Conservation (phyloP, 2,329 filamentous ascomycete species). For the Fusarium newnesense region DNA sequence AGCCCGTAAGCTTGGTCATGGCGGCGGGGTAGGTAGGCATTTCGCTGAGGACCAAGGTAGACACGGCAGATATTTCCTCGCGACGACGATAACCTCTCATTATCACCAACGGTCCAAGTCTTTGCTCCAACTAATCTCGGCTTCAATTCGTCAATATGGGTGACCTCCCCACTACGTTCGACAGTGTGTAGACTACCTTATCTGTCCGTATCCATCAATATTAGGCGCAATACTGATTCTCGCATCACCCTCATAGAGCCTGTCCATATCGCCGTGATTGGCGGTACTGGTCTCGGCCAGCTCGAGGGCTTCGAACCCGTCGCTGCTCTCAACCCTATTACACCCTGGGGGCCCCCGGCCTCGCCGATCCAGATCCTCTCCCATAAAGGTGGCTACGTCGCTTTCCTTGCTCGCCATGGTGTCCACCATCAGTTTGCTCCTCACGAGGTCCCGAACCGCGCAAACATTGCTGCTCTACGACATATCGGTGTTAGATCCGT, state of each 20-base stretch:
- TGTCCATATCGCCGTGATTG: conserved; percentile 88
- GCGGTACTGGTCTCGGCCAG: conserved; percentile 90
- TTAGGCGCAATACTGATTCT: conserved; percentile 23
- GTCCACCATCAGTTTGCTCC: conserved; percentile 88
- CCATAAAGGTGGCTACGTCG: conserved; percentile 83
- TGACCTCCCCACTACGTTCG: conserved; percentile 66
- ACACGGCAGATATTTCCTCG: conserved; percentile 21
- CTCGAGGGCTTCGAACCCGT: conserved; percentile 89
- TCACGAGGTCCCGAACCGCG: conserved; percentile 92
- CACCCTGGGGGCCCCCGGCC: conserved; percentile 88
- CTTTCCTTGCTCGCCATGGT: conserved; percentile 95
- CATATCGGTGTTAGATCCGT: conserved; percentile 88
- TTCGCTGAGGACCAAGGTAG: conserved; percentile 12
- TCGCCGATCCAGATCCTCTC: conserved; percentile 86
- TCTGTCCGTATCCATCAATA: not conserved
- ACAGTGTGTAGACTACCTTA: conserved; percentile 57
- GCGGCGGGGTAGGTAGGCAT: conserved; percentile 38
- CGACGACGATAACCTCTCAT: conserved; percentile 16
- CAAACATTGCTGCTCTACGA: conserved; percentile 98
- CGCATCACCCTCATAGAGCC: conserved; percentile 58
- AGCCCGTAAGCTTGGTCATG: conserved; percentile 39
- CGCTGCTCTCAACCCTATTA: conserved; percentile 78
- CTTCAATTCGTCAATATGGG: conserved; percentile 53
- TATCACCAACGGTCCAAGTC: conserved; percentile 5
- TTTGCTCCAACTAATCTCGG: not conserved